Evolutionary conservation across 345 rosid genomes (phyloP), one percentile per base, ranked within the genome.

Genomic region (Punica granatum): DNA sequence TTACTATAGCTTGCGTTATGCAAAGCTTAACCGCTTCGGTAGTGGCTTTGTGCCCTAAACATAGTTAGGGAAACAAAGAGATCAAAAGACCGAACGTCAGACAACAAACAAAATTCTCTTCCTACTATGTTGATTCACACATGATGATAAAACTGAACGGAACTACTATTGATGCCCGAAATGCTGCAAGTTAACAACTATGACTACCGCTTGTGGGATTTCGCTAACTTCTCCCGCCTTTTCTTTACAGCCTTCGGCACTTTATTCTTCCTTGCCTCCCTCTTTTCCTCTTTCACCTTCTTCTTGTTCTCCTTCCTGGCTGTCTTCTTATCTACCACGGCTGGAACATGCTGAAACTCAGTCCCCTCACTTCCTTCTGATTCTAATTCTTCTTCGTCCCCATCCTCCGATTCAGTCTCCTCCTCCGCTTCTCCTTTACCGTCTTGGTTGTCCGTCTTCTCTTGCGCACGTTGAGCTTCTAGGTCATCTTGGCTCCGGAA

Each of bases 251-350:
- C 88, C 81, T 94, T 94, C 1, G 98, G 98, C 48, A 80, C 82
- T 77, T 94, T 94, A 1, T 60, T 94, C 80, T 91, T 94, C 67
- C 98, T 80, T 56, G 92, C 75, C 53, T 94, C 99, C 74, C 96
- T 82, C 78, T 86, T 91, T 76, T 91, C 99, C 73, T 94, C 99
- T 75, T 85, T 94, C 2, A 94, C 98, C 77, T 88, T 94, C 97
- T 86, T 94, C 72, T 94, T 94, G 64, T 94, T 75, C 84, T 89
- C 98, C 81, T 94, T 94, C 77, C 97, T 86, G 0, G 96, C 97
- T 12, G 96, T 86, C 77, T 74, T 89, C 84, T 80, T 88, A 69
- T 88, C 93, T 16, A 35, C 70, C 25, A 81, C 75, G 66, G 69
- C 75, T 4, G 61, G 33, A 56, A 33, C 16, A 26, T 56, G 61